Conservation (phyloP, 345 rosid genomes). For the Eucalyptus marginata region DNA sequence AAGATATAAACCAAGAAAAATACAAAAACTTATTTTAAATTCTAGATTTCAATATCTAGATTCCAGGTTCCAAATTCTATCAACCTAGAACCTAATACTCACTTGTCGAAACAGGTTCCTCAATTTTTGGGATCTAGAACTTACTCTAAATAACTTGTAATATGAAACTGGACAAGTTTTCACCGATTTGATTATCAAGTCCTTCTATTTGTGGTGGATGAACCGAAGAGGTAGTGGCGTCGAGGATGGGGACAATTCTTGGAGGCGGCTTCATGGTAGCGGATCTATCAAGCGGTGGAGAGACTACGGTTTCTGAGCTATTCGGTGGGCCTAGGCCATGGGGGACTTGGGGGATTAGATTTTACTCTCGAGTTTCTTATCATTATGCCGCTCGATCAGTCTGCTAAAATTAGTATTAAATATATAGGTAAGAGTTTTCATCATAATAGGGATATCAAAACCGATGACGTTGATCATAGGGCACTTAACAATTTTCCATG, state of each 20-base stretch:
- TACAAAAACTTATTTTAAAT: too few species aligned
- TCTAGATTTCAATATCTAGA: too few species aligned
- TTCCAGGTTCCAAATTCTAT: too few species aligned
- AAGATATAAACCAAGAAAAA: too few species aligned
- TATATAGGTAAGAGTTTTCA: not conserved
- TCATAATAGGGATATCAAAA: not conserved
- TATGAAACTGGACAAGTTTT: too few species aligned
- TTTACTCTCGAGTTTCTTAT: not conserved
- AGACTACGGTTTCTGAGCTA: not conserved
- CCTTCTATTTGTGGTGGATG: not conserved
- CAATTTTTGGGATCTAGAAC: too few species aligned
- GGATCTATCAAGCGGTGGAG: not conserved
- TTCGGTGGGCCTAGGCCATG: not conserved
- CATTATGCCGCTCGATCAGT: not conserved
- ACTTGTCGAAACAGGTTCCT: fast-evolving
- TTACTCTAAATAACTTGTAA: too few species aligned
- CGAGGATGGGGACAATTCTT: not conserved
- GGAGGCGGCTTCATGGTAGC: not conserved
- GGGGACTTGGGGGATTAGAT: not conserved
- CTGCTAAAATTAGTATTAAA: not conserved
- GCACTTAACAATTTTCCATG: not conserved
- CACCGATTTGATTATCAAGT: too few species aligned
- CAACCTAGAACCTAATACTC: too few species aligned
- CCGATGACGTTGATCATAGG: not conserved
- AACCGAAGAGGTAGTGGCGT: not conserved